phyloP scores from a whole-genome alignment of 805 yeast genomes.

The Suhomyces canberraensis region DNA sequence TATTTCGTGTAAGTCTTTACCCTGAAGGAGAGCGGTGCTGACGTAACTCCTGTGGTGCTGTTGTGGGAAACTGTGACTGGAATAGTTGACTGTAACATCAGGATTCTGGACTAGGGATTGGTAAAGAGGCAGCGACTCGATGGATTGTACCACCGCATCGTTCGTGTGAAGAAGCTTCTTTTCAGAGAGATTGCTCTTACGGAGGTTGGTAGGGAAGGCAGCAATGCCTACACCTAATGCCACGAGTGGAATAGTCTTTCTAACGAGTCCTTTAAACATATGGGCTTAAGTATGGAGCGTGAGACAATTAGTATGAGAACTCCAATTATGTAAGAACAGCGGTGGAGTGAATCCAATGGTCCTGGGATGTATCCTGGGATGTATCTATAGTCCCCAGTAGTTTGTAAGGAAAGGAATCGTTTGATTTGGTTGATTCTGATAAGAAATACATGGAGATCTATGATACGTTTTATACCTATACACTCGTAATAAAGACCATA shows the following conservation, averaged over 20 bases:
- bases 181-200: slow-evolving; percentile 15
- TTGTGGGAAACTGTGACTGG: slow-evolving; percentile 16
- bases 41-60: slow-evolving; percentile 43
- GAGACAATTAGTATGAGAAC: too few species aligned
- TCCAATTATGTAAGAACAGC: too few species aligned
- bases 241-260: slow-evolving; percentile 25
- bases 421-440: too few species aligned
- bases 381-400: too few species aligned
- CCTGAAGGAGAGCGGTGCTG: slow-evolving; percentile 67
- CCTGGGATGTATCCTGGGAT: too few species aligned
- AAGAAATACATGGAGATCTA: too few species aligned
- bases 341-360: too few species aligned
- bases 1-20: slow-evolving; percentile 63
- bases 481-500: too few species aligned
- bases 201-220: slow-evolving; percentile 24
- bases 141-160: slow-evolving; percentile 16
- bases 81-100: slow-evolving; percentile 8
- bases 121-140: slow-evolving; percentile 18
- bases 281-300: neutral
- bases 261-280: slow-evolving; percentile 28
- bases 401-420: too few species aligned
- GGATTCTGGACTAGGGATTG: slow-evolving; percentile 15
- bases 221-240: slow-evolving; percentile 31
- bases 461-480: too few species aligned
- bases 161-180: slow-evolving; percentile 17